These are phyloP conservation scores for Fomitopsis serialis DNA, from an alignment of 768 basidiomycete genomes.

Conservation along the genomic window DNA sequence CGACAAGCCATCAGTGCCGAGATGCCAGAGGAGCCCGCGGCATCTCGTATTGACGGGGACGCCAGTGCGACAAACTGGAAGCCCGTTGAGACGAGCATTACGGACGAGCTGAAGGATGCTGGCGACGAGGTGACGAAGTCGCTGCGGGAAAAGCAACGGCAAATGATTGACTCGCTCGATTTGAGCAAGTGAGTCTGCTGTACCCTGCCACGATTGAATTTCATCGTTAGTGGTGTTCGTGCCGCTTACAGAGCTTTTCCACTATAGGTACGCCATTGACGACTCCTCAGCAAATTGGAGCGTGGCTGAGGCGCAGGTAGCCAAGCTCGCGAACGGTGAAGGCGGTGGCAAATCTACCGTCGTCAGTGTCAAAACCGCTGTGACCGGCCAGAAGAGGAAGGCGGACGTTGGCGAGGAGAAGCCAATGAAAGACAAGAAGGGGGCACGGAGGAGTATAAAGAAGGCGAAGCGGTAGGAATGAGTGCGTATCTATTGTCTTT, in stretches of 20 bases:
- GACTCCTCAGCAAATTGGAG: slow-evolving; percentile 67
- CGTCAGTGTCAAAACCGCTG: slow-evolving; percentile 61
- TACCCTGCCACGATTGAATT: background rate
- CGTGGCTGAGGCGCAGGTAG: slow-evolving; percentile 67
- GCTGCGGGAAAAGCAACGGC: slow-evolving; percentile 68
- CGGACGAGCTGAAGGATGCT: slow-evolving; percentile 45
- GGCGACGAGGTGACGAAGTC: slow-evolving; percentile 57
- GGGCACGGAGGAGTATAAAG: slow-evolving; percentile 42
- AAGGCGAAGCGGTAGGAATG: slow-evolving; percentile 29
- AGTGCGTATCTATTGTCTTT: too few species aligned
- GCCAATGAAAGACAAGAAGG: slow-evolving; percentile 37
- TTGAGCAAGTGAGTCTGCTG: slow-evolving; percentile 68
- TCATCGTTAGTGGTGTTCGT: background rate
- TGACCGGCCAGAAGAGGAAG: slow-evolving; percentile 56
- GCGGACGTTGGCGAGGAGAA: slow-evolving; percentile 33
- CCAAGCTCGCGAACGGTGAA: slow-evolving; percentile 35
- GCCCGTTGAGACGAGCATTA: slow-evolving; percentile 25
- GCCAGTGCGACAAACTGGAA: slow-evolving; percentile 12
- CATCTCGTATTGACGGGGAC: slow-evolving; percentile 18
- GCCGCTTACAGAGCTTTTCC: slow-evolving; percentile 4
- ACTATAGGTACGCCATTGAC: slow-evolving; percentile 67
- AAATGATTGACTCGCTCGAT: slow-evolving; percentile 86
- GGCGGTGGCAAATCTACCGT: slow-evolving; percentile 54
- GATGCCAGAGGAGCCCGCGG: slow-evolving; percentile 40
- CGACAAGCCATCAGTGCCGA: slow-evolving; percentile 69